Base-by-base conservation (phyloP, 2,329 filamentous ascomycete species). In the Chrysosporium queenslandicum region DNA sequence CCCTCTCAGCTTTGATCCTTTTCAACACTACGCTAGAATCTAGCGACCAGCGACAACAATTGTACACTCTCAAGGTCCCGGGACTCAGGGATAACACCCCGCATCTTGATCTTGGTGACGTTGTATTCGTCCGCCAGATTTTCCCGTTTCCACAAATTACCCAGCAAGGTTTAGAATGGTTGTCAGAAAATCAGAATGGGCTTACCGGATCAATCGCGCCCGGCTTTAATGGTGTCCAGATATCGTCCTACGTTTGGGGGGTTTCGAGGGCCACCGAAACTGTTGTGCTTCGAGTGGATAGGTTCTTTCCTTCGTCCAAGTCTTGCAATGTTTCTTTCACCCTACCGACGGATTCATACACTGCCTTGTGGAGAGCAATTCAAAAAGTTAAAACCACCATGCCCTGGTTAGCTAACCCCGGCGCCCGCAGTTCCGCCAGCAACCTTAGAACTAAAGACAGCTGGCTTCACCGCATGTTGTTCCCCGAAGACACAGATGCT, bases 391-490 rank as follows among this genome's bases (percentile, higher is more conserved):
- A 46, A n/a, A 49, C 46, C 21, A 56, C 72, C 71, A 11, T 71
- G 64, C 32, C 75, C 76, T 56, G 82, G 81, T 4, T 71, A 68
- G 36, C 75, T 66, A 45, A 77, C 75, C 9, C 73, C 66, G 8
- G 74, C 67, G 11, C 78, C 70, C 8, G 74, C 72, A 0, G 74
- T 70, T 27, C 81, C 23, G 46, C 50, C 20, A 34, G 37, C 16
- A 40, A 37, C 11, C 9, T 53, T 47, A 23, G 30, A n/a, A 50
- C 52, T 50, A 43, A 53, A 42, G 27, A 37, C 30, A 52, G 46
- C 25, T 64, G 61, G 62, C 49, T 60, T n/a, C 52, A 53, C 8
- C 55, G 43, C n/a, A 75, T 76, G 63, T 63, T 76, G 1, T 75
- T 75, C 49, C 74, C 74, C 1, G 59, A 58, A 0, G 54, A 65